phyloP scores from a whole-genome alignment of 1,284 basidiomycete species.

The Ceratobasidium sp. region DNA sequence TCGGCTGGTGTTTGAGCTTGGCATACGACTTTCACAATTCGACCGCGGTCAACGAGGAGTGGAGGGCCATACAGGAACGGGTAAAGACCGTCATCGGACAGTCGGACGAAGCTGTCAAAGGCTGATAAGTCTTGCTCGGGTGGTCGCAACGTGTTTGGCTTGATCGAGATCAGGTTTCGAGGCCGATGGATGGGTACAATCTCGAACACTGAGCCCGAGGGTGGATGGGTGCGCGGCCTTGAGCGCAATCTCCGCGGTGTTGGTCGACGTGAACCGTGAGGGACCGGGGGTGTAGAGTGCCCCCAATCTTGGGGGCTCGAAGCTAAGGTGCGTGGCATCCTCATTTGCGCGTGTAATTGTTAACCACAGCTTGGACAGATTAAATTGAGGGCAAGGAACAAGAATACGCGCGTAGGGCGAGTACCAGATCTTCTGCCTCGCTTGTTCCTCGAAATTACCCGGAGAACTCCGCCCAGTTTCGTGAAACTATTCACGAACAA shows the following conservation, averaged over 20 bases:
- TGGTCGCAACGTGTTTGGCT: constrained; percentile 18
- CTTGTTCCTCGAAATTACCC: constrained; percentile 15
- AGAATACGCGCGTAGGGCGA: constrained; percentile 4
- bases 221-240: constrained; percentile 30
- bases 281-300: constrained; percentile 13
- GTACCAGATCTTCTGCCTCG: background rate
- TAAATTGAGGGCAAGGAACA: constrained; percentile 18
- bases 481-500: background rate
- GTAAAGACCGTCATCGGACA: constrained; percentile 12
- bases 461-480: constrained; percentile 10
- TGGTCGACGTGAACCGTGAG: background rate
- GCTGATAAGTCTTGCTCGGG: constrained; percentile 26
- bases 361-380: background rate
- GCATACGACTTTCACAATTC: constrained; percentile 1
- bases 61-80: background rate
- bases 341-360: background rate
- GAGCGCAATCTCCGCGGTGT: constrained; percentile 18
- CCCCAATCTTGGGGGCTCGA: background rate
- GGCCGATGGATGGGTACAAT: background rate
- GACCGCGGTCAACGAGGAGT: background rate
- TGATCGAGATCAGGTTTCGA: constrained; percentile 23
- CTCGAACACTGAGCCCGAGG: constrained; percentile 16
- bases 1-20: background rate
- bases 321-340: background rate
- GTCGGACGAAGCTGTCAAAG: constrained; percentile 37